A percentile compares a stretch with the other conserved stretches of the same genome.
phyloP scores from a whole-genome alignment of 345 rosid species.

The Arabidopsis arenosa region DNA sequence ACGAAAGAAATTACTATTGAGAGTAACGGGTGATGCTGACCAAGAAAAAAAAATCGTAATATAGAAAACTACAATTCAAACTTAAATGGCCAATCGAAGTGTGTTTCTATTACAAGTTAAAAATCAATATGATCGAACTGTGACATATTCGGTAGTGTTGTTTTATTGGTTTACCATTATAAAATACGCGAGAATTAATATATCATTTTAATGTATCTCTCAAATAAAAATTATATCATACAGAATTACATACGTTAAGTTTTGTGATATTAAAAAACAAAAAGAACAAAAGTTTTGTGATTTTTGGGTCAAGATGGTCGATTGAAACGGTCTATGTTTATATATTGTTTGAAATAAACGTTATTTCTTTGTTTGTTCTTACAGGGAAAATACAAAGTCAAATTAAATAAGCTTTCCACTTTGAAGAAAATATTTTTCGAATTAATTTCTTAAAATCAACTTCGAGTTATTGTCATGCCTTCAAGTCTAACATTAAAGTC shows the following conservation, averaged over 20 bases:
- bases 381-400: constrained; percentile 25
- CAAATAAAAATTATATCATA: too few relatives aligned
- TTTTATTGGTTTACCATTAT: too few relatives aligned
- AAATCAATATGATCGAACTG: too few relatives aligned
- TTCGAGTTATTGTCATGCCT: constrained; percentile 4
- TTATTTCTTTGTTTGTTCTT: background rate
- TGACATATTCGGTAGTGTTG: too few relatives aligned
- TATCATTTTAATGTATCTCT: too few relatives aligned
- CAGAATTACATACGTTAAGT: too few relatives aligned
- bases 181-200: too few relatives aligned
- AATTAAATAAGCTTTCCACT: background rate
- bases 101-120: background rate
- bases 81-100: background rate
- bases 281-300: background rate
- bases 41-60: background rate
- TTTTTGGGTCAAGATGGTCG: constrained; percentile 17
- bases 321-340: constrained; percentile 2
- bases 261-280: too few relatives aligned
- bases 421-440: background rate
- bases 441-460: background rate
- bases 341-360: background rate
- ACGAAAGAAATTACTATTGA: constrained; percentile 7
- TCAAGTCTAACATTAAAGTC: constrained; percentile 23
- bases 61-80: constrained; percentile 9
- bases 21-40: constrained; percentile 30